Evolutionary conservation across 2,329 filamentous ascomycete genomes (phyloP).

Genomic region (Neopestalotiopsis sp.): DNA sequence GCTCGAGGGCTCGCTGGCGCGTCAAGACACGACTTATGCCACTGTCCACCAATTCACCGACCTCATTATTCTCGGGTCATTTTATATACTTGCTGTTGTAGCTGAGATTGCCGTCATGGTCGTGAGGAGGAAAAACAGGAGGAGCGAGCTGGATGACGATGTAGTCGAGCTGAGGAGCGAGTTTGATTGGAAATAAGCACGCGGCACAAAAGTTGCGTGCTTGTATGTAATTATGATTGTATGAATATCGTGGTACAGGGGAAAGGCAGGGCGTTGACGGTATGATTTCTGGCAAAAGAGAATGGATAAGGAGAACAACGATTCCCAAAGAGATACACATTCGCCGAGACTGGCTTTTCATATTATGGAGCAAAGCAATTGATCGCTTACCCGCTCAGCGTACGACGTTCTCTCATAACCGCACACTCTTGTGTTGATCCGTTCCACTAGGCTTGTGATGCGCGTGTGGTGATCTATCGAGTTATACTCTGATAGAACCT

Average conservation of each 20-base stretch:
- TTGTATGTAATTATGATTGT: background rate
- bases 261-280: background rate
- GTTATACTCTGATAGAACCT: background rate
- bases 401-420: background rate
- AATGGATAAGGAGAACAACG: background rate
- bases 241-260: background rate
- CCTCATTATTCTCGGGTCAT: conserved; percentile 27
- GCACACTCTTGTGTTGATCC: background rate
- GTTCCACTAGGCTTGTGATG: background rate
- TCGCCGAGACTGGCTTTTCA: background rate
- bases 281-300: background rate
- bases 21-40: conserved; percentile 26
- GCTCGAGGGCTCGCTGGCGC: conserved; percentile 20
- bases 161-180: conserved; percentile 19
- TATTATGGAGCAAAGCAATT: background rate
- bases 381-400: background rate
- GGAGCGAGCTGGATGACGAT: conserved; percentile 15
- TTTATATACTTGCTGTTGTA: conserved; percentile 27
- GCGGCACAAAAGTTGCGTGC: too few species aligned
- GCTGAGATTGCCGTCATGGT: conserved; percentile 23
- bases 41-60: conserved; percentile 32
- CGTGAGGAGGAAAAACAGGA: conserved; percentile 13
- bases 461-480: background rate
- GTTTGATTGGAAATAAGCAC: conserved; percentile 17
- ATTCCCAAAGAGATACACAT: too few species aligned